Conservation (phyloP, 1,284 basidiomycete species). For the Abortiporus biennis region DNA sequence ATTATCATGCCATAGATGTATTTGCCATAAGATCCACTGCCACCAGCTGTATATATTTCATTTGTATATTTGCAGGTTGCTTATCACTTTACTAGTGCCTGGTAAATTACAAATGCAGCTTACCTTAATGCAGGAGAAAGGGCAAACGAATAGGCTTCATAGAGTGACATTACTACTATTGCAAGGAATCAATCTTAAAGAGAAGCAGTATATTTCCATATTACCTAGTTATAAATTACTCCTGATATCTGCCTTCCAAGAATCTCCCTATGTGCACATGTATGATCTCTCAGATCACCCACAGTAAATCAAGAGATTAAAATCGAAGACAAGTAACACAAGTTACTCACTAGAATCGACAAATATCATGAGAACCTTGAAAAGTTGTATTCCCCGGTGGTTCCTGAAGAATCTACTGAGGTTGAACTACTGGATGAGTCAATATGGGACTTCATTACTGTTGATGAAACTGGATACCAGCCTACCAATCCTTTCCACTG, state of each 20-base stretch:
- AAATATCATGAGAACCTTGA: too few relatives aligned
- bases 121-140: not conserved
- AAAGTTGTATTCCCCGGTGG: too few relatives aligned
- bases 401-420: too few relatives aligned
- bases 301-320: not conserved
- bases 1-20: not conserved
- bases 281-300: too few relatives aligned
- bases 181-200: not conserved
- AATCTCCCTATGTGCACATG: too few relatives aligned
- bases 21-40: not conserved
- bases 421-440: too few relatives aligned
- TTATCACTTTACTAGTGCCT: not conserved
- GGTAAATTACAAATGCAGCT: not conserved
- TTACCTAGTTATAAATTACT: not conserved
- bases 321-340: not conserved
- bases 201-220: not conserved
- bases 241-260: too few relatives aligned
- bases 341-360: too few relatives aligned
- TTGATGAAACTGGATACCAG: too few relatives aligned
- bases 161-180: not conserved
- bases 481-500: too few relatives aligned
- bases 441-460: too few relatives aligned
- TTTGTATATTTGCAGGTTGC: not conserved
- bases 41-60: not conserved
- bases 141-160: not conserved